These are phyloP conservation scores for Ramichloridium luteum DNA, from an alignment of 2,329 filamentous ascomycete species.

Conservation along the genomic window DNA sequence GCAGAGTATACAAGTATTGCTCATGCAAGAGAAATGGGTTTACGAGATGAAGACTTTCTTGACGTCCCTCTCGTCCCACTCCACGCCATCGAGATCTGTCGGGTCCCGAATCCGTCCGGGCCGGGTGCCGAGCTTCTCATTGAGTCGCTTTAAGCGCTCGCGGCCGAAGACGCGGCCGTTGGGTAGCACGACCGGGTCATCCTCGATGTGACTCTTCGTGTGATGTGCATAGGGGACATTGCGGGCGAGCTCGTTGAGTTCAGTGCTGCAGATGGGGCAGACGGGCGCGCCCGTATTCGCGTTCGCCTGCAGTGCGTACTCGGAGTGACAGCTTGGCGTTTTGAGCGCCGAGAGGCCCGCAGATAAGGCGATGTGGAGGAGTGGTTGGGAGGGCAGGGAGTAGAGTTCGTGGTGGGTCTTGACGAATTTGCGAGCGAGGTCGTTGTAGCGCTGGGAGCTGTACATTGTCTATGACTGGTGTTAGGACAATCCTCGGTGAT, in stretches of 20 bases:
- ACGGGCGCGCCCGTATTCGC: constrained; percentile 57
- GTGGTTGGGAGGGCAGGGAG: constrained; percentile 65
- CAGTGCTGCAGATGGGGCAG: constrained; percentile 90
- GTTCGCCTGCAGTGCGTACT: constrained; percentile 45
- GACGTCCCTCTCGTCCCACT: constrained; percentile 49
- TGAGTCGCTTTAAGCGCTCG: constrained; percentile 60
- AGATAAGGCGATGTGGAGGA: constrained; percentile 81
- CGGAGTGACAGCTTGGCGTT: constrained; percentile 80
- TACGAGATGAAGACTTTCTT: constrained; percentile 88
- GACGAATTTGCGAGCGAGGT: constrained; percentile 69
- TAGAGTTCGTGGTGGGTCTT: constrained; percentile 78
- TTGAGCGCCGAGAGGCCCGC: constrained; percentile 91
- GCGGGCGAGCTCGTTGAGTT: constrained; percentile 81
- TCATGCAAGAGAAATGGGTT: too few species aligned
- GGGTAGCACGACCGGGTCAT: constrained; percentile 73
- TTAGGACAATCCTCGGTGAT: constrained; percentile 19
- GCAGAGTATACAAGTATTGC: too few species aligned
- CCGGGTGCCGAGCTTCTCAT: constrained; percentile 62
- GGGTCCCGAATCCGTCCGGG: constrained; percentile 63
- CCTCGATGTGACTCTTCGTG: constrained; percentile 83
- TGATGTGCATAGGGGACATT: constrained; percentile 91
- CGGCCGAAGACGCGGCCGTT: constrained; percentile 78
- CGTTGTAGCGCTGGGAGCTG: constrained; percentile 57
- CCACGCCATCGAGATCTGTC: constrained; percentile 50
- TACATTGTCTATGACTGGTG: constrained; percentile 63